Evolutionary conservation across 225 moss, liverwort and hornwort species (phyloP).

Genomic region (Antitrichia curtipendula): DNA sequence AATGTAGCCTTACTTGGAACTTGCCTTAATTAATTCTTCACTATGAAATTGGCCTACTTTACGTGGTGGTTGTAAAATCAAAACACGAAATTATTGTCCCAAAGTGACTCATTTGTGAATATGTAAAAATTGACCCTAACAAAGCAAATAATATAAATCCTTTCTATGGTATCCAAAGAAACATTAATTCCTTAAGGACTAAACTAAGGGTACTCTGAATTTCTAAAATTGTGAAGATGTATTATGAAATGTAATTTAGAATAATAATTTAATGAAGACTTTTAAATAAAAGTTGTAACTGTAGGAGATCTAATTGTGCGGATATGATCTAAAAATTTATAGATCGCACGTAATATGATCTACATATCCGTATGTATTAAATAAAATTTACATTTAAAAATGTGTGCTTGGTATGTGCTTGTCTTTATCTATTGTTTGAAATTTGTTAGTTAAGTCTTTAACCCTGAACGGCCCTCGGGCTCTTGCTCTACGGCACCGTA

Average conservation of each 20-base stretch:
- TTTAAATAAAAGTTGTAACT: background rate
- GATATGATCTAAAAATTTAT: no score
- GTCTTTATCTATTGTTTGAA: no score
- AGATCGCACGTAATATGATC: no score
- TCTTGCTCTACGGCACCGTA: no score
- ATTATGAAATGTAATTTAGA: background rate
- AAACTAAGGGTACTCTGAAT: accelerated
- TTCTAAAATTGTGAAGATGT: background rate
- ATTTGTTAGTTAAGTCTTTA: no score
- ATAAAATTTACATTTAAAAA: no score
- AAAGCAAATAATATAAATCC: background rate
- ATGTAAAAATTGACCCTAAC: background rate
- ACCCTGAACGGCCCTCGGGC: no score
- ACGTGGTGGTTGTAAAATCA: background rate
- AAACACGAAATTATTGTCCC: background rate
- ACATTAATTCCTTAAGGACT: background rate
- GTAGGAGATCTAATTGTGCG: no score
- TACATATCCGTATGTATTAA: no score
- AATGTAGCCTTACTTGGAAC: background rate
- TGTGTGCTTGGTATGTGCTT: no score
- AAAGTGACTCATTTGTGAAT: background rate
- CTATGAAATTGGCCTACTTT: accelerated
- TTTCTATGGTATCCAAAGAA: accelerated
- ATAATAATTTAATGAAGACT: background rate
- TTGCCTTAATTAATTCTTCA: background rate